Percentiles rank a stretch among this genome's conserved stretches.
Evolutionary conservation across 2,329 filamentous ascomycete genomes (phyloP).

Genomic region (Penicillium polonicum): DNA sequence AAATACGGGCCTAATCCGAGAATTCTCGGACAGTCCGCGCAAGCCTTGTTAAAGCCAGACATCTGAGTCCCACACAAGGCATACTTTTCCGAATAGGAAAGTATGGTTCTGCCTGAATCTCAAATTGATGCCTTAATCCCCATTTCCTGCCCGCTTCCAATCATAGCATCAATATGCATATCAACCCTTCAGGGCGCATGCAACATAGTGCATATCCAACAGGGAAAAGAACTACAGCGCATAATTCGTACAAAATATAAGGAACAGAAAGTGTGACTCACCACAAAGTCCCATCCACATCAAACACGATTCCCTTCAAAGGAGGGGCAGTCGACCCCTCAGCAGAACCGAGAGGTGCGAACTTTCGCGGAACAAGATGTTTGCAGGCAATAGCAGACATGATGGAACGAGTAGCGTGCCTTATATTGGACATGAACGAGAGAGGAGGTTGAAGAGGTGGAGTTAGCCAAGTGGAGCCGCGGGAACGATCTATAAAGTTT

Average conservation of each 20-base stretch:
- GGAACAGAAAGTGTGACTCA: slow-evolving; percentile 45
- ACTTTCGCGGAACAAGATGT: slow-evolving; percentile 42
- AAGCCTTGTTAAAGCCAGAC: not conserved
- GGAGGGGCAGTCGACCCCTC: slow-evolving; percentile 38
- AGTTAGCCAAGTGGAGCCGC: slow-evolving; percentile 4
- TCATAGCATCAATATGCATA: not conserved
- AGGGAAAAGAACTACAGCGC: not conserved
- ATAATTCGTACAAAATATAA: not conserved
- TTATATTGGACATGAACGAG: not conserved
- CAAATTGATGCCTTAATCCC: not conserved
- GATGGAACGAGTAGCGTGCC: slow-evolving; percentile 7
- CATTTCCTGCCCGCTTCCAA: not conserved
- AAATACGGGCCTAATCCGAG: not conserved
- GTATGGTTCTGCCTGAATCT: not conserved
- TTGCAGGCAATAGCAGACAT: slow-evolving; percentile 26
- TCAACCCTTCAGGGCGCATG: not conserved
- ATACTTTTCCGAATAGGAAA: not conserved
- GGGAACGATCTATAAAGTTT: slow-evolving; percentile 1
- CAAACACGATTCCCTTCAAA: slow-evolving; percentile 70
- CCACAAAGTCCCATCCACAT: slow-evolving; percentile 94
- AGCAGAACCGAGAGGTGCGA: slow-evolving; percentile 50
- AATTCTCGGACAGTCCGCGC: not conserved
- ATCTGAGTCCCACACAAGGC: not conserved
- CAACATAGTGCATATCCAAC: not conserved
- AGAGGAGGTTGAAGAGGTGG: not conserved